A percentile compares a stretch with the other conserved stretches of the same genome.
Conservation (phyloP, 306 rosid species). For the Vigna mungo region DNA sequence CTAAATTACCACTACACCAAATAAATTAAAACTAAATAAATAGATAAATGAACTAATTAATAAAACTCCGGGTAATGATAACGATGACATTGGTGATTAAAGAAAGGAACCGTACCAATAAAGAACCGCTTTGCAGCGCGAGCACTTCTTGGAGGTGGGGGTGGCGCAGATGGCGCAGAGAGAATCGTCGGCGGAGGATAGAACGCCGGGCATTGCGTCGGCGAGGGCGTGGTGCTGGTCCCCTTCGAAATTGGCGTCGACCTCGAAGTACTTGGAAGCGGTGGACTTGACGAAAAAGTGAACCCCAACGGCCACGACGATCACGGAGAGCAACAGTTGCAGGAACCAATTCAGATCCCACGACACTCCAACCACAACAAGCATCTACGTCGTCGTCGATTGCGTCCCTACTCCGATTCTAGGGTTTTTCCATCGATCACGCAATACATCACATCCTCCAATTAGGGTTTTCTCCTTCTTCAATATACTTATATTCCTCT, state of each 20-base stretch:
- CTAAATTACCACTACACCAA: background rate
- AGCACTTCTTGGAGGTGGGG: conserved; percentile 64
- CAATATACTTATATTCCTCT: background rate
- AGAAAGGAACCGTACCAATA: conserved; percentile 65
- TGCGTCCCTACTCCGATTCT: conserved; percentile 19
- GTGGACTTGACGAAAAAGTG: conserved; percentile 71
- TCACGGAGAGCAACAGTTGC: conserved; percentile 57
- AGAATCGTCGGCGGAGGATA: conserved; percentile 33
- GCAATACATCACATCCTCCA: background rate
- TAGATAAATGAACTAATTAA: background rate
- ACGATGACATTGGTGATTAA: background rate
- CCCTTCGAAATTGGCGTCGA: conserved; percentile 79
- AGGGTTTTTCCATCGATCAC: conserved; percentile 45
- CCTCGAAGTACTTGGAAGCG: conserved; percentile 91
- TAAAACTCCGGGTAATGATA: background rate
- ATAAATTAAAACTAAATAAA: no score
- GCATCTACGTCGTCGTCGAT: conserved; percentile 75
- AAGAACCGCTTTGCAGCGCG: conserved; percentile 83
- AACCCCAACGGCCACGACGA: conserved; percentile 62
- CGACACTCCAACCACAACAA: conserved; percentile 70
- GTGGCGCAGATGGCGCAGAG: conserved; percentile 56
- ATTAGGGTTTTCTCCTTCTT: conserved; percentile 38
- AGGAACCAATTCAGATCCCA: conserved; percentile 95
- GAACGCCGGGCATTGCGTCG: conserved; percentile 64
- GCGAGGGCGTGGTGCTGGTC: conserved; percentile 45